A percentile compares a stretch with the other conserved stretches of the same genome.
phyloP scores from a whole-genome alignment of 2,329 filamentous ascomycete species.

The Pseudopyrenochaeta lycopersici region DNA sequence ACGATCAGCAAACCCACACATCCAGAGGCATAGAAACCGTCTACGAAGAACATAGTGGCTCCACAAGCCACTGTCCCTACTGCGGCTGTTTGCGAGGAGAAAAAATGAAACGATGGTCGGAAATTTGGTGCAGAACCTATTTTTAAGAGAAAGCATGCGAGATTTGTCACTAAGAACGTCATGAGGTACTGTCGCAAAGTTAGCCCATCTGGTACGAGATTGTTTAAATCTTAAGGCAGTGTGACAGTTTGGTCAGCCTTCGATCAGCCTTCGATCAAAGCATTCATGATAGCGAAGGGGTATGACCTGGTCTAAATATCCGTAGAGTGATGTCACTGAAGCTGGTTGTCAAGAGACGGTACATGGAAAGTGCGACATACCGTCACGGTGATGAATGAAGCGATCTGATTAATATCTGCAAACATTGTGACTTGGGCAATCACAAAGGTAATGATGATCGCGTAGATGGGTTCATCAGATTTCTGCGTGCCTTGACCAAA shows the following conservation, averaged over 20 bases:
- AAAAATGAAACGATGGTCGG: slow-evolving; percentile 86
- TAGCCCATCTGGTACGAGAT: background rate
- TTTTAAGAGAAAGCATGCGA: slow-evolving; percentile 86
- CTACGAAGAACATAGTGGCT: slow-evolving; percentile 88
- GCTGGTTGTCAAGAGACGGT: background rate
- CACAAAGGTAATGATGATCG: slow-evolving; percentile 77
- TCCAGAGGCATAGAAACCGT: slow-evolving; percentile 78
- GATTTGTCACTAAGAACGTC: slow-evolving; percentile 89
- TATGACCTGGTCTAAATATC: too few relatives aligned
- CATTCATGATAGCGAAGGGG: too few relatives aligned
- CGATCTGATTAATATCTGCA: slow-evolving; percentile 86
- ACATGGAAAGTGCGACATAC: slow-evolving; percentile 12
- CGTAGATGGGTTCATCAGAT: slow-evolving; percentile 77
- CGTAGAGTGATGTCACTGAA: too few relatives aligned
- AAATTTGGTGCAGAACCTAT: slow-evolving; percentile 91
- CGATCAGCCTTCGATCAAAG: too few relatives aligned
- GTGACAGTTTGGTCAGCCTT: background rate
- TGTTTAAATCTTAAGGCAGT: background rate
- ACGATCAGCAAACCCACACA: slow-evolving; percentile 77
- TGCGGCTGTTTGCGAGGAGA: slow-evolving; percentile 84
- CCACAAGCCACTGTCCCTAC: slow-evolving; percentile 78
- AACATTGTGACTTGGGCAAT: slow-evolving; percentile 83
- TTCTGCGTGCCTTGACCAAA: slow-evolving; percentile 78
- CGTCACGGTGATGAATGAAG: slow-evolving; percentile 91
- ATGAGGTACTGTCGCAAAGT: slow-evolving; percentile 70